Conservation (phyloP, 2,329 filamentous ascomycete species). For the Botrytis cinerea region DNA sequence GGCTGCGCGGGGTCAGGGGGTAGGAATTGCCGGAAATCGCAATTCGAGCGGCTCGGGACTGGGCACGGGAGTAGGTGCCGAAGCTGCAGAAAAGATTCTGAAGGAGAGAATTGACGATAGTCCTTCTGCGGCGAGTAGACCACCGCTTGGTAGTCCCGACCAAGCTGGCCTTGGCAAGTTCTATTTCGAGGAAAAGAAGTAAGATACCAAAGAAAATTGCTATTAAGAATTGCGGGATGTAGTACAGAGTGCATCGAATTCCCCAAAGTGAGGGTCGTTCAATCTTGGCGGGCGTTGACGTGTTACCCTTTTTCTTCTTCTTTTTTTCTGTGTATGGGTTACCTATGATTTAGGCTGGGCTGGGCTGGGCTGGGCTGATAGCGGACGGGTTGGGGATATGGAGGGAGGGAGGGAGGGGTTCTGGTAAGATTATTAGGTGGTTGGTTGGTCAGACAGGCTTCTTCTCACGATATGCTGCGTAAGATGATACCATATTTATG, state of each 20-base stretch:
- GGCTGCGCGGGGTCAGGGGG: constrained; percentile 46
- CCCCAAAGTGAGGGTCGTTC: background rate
- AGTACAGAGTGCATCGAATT: background rate
- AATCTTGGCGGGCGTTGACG: constrained; percentile 15
- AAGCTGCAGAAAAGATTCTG: constrained; percentile 66
- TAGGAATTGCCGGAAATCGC: constrained; percentile 24
- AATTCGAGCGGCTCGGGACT: background rate
- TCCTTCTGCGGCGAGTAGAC: constrained; percentile 42
- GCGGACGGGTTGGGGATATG: background rate
- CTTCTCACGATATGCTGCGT: background rate
- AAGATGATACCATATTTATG: background rate
- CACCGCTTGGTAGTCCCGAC: constrained; percentile 48
- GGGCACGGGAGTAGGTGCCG: constrained; percentile 38
- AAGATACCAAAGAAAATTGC: constrained; percentile 9
- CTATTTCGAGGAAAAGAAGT: constrained; percentile 57
- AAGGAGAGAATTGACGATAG: constrained; percentile 59
- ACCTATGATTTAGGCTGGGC: background rate
- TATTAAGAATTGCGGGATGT: background rate
- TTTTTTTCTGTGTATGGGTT: background rate
- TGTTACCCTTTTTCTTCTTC: background rate
- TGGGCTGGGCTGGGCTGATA: background rate
- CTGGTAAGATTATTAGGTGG: background rate
- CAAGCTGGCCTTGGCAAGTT: constrained; percentile 56
- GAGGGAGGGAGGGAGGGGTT: background rate
- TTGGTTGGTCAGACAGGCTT: background rate